A percentile compares a stretch with the other conserved stretches of the same genome.
phyloP scores from a whole-genome alignment of 2,329 filamentous ascomycete species.

The Penicillium sp. region DNA sequence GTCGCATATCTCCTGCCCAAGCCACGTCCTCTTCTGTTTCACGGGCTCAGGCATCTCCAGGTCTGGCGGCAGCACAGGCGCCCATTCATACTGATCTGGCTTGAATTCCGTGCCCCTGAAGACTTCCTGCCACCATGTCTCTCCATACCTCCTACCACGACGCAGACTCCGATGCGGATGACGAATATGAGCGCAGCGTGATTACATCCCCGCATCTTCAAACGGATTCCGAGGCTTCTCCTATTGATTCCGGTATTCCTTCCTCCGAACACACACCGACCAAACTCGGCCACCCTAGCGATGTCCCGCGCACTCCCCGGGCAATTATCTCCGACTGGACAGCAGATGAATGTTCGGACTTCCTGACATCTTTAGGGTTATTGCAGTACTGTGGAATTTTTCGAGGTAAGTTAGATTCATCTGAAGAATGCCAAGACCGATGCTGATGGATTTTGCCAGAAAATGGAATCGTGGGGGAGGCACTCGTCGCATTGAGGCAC shows the following conservation, averaged over 20 bases:
- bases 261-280: constrained; percentile 64
- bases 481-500: constrained; percentile 81
- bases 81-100: background rate
- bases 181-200: constrained; percentile 63
- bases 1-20: constrained; percentile 10
- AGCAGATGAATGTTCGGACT: constrained; percentile 86
- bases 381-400: constrained; percentile 81
- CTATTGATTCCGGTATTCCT: constrained; percentile 58
- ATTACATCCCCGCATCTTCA: constrained; percentile 58
- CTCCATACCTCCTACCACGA: constrained; percentile 52
- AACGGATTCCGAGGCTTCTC: constrained; percentile 58
- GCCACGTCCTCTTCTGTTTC: background rate
- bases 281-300: constrained; percentile 54
- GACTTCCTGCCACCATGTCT: constrained; percentile 35
- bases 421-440: constrained; percentile 18
- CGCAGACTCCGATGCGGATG: constrained; percentile 64
- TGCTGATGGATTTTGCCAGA: constrained; percentile 56
- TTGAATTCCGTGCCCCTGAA: background rate
- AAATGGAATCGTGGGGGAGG: constrained; percentile 92
- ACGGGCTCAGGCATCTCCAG: background rate
- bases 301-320: constrained; percentile 54
- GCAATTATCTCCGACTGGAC: constrained; percentile 63
- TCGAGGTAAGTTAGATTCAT: constrained; percentile 62
- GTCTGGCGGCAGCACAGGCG: background rate
- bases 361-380: constrained; percentile 75